phyloP scores from a whole-genome alignment of 2,329 filamentous ascomycete species.

The Zalaria obscura region DNA sequence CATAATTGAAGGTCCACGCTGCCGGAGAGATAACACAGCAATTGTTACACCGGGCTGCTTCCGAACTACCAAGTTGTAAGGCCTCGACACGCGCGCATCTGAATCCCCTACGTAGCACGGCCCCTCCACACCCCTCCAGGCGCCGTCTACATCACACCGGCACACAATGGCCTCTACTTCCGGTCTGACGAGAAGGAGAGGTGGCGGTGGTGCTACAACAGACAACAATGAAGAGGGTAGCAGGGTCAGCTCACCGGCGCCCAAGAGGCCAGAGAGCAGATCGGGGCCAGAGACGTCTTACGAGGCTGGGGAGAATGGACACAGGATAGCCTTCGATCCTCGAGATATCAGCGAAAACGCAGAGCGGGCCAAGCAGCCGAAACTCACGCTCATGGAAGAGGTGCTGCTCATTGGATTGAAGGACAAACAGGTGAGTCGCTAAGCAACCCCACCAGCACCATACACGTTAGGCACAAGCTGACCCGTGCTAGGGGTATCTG shows the following conservation, averaged over 20 bases:
- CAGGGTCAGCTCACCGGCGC: conserved; percentile 51
- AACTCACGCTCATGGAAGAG: conserved; percentile 98
- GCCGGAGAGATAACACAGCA: too few species aligned
- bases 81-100: too few species aligned
- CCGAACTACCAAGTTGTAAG: too few species aligned
- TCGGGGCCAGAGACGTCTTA: conserved; percentile 65
- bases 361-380: conserved; percentile 93
- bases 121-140: too few species aligned
- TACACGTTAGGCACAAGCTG: conserved; percentile 3
- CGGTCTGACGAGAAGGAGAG: conserved; percentile 58
- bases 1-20: too few species aligned
- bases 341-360: conserved; percentile 94
- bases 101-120: too few species aligned
- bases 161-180: conserved; percentile 48
- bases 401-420: conserved; percentile 89
- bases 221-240: conserved; percentile 48
- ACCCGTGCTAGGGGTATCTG: conserved; percentile 61
- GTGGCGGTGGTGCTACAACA: conserved; percentile 42
- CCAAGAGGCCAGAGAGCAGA: conserved; percentile 31
- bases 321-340: conserved; percentile 97
- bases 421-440: conserved; percentile 75
- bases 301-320: conserved; percentile 81
- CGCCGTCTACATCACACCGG: not conserved
- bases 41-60: too few species aligned
- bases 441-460: not conserved